Conservation (phyloP, 495 filamentous ascomycete species). For the Patellaria atrata region DNA sequence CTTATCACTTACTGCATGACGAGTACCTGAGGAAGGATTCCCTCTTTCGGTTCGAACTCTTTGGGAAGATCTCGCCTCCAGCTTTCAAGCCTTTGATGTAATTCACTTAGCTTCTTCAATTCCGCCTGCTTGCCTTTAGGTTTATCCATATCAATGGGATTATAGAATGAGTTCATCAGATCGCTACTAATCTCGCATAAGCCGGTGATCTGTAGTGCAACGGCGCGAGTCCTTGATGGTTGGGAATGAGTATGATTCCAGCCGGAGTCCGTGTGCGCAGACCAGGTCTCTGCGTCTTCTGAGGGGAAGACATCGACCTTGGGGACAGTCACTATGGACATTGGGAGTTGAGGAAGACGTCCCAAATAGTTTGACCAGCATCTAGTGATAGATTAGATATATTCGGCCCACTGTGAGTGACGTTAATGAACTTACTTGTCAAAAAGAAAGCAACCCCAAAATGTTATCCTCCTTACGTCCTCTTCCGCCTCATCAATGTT, state of each 20-base stretch:
- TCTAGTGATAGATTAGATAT: constrained; percentile 27
- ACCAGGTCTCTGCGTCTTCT: constrained; percentile 78
- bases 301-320: constrained; percentile 84
- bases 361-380: constrained; percentile 98
- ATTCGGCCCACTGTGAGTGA: constrained; percentile 3
- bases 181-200: constrained; percentile 91
- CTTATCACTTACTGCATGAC: constrained; percentile 73
- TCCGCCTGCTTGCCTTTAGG: constrained; percentile 56
- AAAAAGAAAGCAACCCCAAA: constrained; percentile 97
- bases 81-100: constrained; percentile 78
- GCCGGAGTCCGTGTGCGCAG: constrained; percentile 77
- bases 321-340: constrained; percentile 60
- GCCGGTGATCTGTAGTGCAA: constrained; percentile 60
- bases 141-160: constrained; percentile 51
- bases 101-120: constrained; percentile 80
- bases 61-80: constrained; percentile 79
- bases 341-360: constrained; percentile 73
- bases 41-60: constrained; percentile 82
- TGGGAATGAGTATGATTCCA: constrained; percentile 54
- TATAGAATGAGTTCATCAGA: constrained; percentile 79
- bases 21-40: constrained; percentile 72
- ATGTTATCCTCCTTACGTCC: constrained; percentile 80
- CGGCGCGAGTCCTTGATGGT: constrained; percentile 66
- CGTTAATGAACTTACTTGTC: constrained; percentile 53
- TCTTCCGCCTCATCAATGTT: constrained; percentile 67